Evolutionary conservation across 2,329 filamentous ascomycete species (phyloP), one percentile per base, ranked within the genome.

Genomic region (Pseudogymnoascus verrucosus): DNA sequence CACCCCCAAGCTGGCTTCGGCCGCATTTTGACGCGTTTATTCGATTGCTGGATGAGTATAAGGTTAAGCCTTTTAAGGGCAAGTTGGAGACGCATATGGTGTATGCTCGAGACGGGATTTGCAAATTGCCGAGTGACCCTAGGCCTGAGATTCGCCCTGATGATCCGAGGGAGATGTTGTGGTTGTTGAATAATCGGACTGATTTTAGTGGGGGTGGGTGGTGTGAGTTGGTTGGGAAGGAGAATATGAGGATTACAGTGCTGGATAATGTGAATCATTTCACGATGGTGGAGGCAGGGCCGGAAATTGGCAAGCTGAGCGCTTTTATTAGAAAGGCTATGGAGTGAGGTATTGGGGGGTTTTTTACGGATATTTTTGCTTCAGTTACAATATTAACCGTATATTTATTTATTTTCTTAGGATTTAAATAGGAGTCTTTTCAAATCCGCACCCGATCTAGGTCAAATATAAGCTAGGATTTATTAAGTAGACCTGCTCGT

Each of bases 21-120:
- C 78, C 79, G 19, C 80, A 83, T 69, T 83, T 83, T 72, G 69
- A 78, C 26, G 79, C 80, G 28, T 77, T 76, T 65, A 80, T 82
- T 66, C 76, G 78, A 61, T 73, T 76, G 0, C 71, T 82, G 40
- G 77, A 79, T 51, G 75, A 75, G 28, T 82, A 82, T 68, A 71
- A 71, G 42, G 71, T 67, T 31, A 70, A 64, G 63, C 72, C 67
- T 0, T 66, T 72, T 44, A 60, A 66, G 12, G 26, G 37, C 7
- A 44, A 62, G 21, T 26, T 39, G 57, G 23, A 34, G 14, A 28
- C 57, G 44, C 42, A 63, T 65, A 26, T 65, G 39, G 64, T 42
- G 40, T 34, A 47, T 31, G 36, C 61, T 4, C 21, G 28, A 28
- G 28, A 62, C 16, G 28, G 28, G 14, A 34, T 62, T n/a, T 51